A percentile compares a stretch with the other conserved stretches of the same genome.
These are phyloP conservation scores for Pseudovirgaria hyperparasitica DNA, from an alignment of 2,329 filamentous ascomycete genomes.

Conservation along the genomic window DNA sequence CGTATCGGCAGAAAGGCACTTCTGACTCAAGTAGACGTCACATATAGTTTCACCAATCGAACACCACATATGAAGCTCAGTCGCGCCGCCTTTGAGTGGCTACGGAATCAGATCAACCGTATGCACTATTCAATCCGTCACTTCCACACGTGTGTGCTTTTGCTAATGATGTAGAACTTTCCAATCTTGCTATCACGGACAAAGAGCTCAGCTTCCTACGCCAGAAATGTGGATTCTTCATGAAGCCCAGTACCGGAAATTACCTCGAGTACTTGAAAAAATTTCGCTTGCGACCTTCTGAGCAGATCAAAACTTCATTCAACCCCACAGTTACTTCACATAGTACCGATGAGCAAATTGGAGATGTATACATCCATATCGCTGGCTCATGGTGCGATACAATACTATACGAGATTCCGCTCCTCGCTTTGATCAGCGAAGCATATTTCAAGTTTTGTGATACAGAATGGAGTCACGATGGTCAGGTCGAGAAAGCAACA, in stretches of 20 bases:
- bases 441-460: constrained; percentile 97
- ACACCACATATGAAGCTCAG: constrained; percentile 89
- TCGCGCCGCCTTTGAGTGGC: constrained; percentile 71
- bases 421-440: constrained; percentile 84
- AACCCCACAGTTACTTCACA: constrained; percentile 36
- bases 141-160: background rate
- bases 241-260: too few species aligned
- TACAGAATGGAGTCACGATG: constrained; percentile 77
- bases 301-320: constrained; percentile 67
- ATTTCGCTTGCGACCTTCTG: constrained; percentile 68
- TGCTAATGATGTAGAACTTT: constrained; percentile 48
- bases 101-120: constrained; percentile 73
- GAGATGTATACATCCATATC: constrained; percentile 65
- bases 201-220: constrained; percentile 74
- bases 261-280: constrained; percentile 74
- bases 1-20: constrained; percentile 9
- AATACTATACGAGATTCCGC: constrained; percentile 93
- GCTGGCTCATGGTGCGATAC: constrained; percentile 85
- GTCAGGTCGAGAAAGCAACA: constrained; percentile 75
- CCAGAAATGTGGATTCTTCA: constrained; percentile 69
- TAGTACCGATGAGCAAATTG: constrained; percentile 51
- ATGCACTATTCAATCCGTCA: constrained; percentile 16
- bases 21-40: too few species aligned
- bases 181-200: constrained; percentile 62
- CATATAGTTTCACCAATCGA: constrained; percentile 89